These are phyloP conservation scores for Fusarium sp. DNA, from an alignment of 2,329 filamentous ascomycete species.

Conservation along the genomic window DNA sequence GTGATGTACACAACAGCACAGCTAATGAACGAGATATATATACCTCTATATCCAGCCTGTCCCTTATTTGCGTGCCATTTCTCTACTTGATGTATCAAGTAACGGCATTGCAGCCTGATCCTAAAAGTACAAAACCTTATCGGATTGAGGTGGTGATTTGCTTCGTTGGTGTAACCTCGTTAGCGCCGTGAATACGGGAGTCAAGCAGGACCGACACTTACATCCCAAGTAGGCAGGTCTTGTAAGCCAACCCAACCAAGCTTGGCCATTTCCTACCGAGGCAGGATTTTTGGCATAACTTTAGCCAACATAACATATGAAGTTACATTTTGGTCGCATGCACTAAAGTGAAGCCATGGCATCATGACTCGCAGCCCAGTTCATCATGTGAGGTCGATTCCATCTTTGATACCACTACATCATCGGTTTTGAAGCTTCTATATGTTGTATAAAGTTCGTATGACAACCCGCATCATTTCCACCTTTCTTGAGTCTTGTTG, in stretches of 20 bases:
- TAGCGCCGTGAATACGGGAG: background rate
- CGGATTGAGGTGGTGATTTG: background rate
- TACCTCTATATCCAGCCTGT: background rate
- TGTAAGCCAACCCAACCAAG: background rate
- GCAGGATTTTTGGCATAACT: background rate
- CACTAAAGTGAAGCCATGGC: conserved; percentile 1
- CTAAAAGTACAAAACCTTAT: background rate
- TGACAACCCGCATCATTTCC: background rate
- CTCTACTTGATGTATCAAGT: background rate
- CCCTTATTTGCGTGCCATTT: background rate
- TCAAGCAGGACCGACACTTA: background rate
- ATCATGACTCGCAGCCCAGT: conserved; percentile 6
- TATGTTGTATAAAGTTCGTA: background rate
- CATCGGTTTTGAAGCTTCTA: background rate
- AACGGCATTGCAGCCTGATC: background rate
- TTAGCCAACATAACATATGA: background rate
- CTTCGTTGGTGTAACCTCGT: background rate
- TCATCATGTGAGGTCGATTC: background rate
- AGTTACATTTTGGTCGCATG: background rate
- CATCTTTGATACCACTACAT: background rate
- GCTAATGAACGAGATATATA: conserved; percentile 22
- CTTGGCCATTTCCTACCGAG: conserved; percentile 1
- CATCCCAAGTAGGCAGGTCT: background rate
- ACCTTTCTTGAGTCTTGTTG: background rate
- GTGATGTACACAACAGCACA: conserved; percentile 19